Base-by-base conservation (phyloP, 139 green algal genomes). In the Spirogloea muscicola region DNA sequence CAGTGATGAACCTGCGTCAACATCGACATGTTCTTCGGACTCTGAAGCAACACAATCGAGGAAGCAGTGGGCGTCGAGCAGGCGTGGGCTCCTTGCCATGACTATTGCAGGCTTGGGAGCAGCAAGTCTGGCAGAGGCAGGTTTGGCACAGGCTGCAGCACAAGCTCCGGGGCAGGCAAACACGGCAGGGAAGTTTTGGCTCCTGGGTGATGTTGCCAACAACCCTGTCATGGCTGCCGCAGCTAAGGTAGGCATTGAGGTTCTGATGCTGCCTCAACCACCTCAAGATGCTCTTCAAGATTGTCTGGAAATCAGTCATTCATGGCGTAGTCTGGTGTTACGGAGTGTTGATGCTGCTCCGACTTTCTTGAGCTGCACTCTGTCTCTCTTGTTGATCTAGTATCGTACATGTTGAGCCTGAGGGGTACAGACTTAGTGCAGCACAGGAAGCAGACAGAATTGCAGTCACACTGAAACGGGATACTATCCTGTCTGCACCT, bases 81-180 rank as follows among this genome's bases (percentile, higher is more conserved):
- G n/a, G n/a, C n/a, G n/a, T n/a, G n/a, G n/a, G 43, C 43, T 51
- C 10, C 43, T 51, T 10, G 55, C 13, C 55, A 49, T 64, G 55
- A 16, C 29, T 10, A 10, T 64, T 10, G 55, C 55, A 49, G 36
- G 29, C 29, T 40, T 64, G 36, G 55, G 55, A 64, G 36, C 29
- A 10, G 36, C 36, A 10, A 10, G 13, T 10, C 10, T 13, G 10
- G 36, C 55, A 9, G 29, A 64, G 9, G 29, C 55, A 10, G 55
- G 29, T 13, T 64, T 64, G 36, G 55, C 55, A 64, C 10, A 64
- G 55, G 55, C 36, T 64, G 29, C 55, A 42, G 55, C 55, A 10
- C 10, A 13, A 10, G 10, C 13, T 10, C 10, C 55, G 39, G 29
- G 29, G 10, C 9, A 64, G 36, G 29, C 43, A 10, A 51, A 51